Evolutionary conservation across 768 basidiomycete genomes (phyloP).

Genomic region (Hygrocybe punicea): DNA sequence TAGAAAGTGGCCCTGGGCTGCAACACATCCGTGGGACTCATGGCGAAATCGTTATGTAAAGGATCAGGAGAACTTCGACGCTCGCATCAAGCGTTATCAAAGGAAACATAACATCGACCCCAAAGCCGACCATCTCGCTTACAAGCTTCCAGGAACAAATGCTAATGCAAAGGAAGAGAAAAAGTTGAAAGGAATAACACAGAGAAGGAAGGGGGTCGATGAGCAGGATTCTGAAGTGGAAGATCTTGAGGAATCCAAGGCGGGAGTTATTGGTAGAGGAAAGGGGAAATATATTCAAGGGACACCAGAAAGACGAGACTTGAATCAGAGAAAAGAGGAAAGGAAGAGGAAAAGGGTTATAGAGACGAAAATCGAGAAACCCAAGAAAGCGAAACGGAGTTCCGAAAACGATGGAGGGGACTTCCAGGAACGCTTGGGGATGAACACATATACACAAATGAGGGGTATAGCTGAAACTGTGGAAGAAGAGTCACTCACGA

Average conservation of each 20-base stretch:
- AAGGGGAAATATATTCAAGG: conserved; percentile 7
- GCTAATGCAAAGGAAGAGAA: background rate
- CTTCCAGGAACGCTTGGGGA: background rate
- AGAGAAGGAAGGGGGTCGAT: background rate
- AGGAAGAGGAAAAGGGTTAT: background rate
- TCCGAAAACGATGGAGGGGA: background rate
- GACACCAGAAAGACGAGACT: background rate
- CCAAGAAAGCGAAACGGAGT: background rate
- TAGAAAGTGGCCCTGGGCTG: conserved; percentile 50
- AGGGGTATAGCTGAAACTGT: background rate
- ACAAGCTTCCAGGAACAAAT: background rate
- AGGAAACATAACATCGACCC: conserved; percentile 23
- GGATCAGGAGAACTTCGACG: conserved; percentile 42
- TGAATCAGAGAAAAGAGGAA: background rate
- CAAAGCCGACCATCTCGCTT: conserved; percentile 6
- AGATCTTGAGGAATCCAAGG: background rate
- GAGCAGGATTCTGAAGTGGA: background rate
- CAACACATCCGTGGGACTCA: conserved; percentile 52
- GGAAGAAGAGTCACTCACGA: background rate
- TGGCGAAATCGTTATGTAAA: conserved; percentile 63
- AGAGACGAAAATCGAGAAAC: background rate
- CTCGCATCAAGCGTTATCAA: conserved; percentile 40
- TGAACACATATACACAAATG: background rate
- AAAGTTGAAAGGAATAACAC: background rate
- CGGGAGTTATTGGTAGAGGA: conserved; percentile 9